Evolutionary conservation across 2,329 filamentous ascomycete genomes (phyloP).

Genomic region (Cladophialophora exuberans): DNA sequence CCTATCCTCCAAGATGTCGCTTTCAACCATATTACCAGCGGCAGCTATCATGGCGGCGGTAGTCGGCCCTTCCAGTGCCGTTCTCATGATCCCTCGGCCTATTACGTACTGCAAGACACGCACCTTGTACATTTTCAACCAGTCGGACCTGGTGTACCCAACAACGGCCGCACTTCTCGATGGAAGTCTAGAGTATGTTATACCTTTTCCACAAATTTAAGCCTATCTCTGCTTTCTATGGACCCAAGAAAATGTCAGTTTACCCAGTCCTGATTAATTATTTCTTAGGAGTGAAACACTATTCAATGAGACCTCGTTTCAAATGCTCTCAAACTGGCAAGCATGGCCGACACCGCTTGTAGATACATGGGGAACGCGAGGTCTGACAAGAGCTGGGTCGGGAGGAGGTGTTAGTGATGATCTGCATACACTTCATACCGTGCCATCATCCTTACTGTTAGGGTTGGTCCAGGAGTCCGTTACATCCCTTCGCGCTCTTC

Average conservation of each 20-base stretch:
- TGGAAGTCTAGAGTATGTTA: not conserved
- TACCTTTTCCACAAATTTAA: not conserved
- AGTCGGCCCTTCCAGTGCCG: conserved; percentile 16
- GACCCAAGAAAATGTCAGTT: too few relatives aligned
- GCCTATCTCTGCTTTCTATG: too few relatives aligned
- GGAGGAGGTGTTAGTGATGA: too few relatives aligned
- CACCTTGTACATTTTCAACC: not conserved
- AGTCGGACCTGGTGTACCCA: not conserved
- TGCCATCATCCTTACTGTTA: not conserved
- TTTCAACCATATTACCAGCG: not conserved
- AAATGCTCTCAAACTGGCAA: not conserved
- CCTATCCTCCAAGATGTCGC: not conserved
- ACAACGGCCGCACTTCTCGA: not conserved
- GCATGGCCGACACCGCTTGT: not conserved
- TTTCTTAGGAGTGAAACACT: not conserved
- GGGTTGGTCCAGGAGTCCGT: too few relatives aligned
- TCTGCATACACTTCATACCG: not conserved
- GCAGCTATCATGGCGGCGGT: conserved; percentile 12
- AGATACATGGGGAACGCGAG: not conserved
- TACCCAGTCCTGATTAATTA: too few relatives aligned
- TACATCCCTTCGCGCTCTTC: not conserved
- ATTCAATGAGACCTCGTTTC: not conserved
- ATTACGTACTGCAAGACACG: not conserved
- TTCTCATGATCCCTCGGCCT: conserved; percentile 15
- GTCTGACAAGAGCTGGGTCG: not conserved